phyloP scores from a whole-genome alignment of 305 asterid species.

The Fraxinus ornus region DNA sequence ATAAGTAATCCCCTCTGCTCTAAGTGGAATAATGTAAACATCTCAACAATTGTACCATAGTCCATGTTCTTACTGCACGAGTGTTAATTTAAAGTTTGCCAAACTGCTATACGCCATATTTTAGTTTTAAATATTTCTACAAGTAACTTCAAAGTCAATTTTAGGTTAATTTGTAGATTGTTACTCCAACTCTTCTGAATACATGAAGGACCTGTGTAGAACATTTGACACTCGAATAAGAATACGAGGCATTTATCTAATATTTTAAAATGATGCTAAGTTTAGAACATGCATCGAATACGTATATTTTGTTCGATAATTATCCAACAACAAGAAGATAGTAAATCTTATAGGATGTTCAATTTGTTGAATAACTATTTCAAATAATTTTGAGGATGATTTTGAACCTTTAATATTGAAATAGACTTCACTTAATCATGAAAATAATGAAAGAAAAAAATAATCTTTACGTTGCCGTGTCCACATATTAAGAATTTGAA shows the following conservation, averaged over 20 bases:
- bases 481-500: background rate
- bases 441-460: background rate
- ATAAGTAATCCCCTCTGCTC: background rate
- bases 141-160: background rate
- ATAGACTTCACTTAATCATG: background rate
- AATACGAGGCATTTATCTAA: background rate
- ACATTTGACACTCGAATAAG: background rate
- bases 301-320: background rate
- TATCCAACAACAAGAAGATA: background rate
- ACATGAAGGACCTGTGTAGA: background rate
- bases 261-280: background rate
- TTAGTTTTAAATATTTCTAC: background rate
- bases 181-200: background rate
- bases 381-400: background rate
- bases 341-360: background rate
- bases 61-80: background rate
- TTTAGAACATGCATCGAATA: background rate
- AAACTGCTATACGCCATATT: background rate
- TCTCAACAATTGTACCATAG: background rate
- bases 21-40: background rate
- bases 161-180: background rate
- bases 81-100: background rate
- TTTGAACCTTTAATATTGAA: background rate
- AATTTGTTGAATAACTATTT: background rate
- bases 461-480: background rate